A percentile compares a stretch with the other conserved stretches of the same genome.
Evolutionary conservation across 306 rosid genomes (phyloP).

Genomic region (Quercus variabilis): DNA sequence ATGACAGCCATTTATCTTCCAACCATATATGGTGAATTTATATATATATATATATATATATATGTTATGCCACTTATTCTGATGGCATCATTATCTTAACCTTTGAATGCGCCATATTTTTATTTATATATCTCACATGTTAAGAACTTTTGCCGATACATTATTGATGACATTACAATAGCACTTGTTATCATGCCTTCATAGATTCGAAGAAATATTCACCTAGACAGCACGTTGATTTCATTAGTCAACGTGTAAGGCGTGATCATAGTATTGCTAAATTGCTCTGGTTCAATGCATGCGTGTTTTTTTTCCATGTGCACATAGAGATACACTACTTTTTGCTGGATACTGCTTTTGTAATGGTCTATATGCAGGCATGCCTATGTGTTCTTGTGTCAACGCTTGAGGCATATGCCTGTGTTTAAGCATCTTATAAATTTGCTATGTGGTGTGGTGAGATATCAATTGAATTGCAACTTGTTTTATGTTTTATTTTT

Average conservation of each 20-base stretch:
- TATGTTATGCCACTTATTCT: too few species aligned
- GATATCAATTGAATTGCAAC: background rate
- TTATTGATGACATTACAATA: background rate
- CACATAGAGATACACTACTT: background rate
- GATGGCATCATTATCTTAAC: background rate
- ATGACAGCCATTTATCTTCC: too few species aligned
- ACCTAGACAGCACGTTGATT: background rate
- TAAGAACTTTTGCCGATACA: background rate
- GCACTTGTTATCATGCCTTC: background rate
- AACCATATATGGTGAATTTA: background rate
- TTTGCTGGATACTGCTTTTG: background rate
- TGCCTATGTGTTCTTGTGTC: background rate
- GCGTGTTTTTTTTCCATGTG: background rate
- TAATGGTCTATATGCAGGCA: background rate
- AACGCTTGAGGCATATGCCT: background rate
- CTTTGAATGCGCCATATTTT: background rate
- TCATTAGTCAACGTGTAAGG: background rate
- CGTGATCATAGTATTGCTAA: background rate
- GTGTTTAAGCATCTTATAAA: background rate
- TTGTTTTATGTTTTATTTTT: background rate
- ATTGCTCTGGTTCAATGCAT: background rate
- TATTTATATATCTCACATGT: background rate
- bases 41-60: background rate
- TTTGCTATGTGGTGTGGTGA: background rate
- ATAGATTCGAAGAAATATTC: background rate